Base-by-base conservation (phyloP, 192 early-diverging fungal species). In the Linnemannia schmuckeri region DNA sequence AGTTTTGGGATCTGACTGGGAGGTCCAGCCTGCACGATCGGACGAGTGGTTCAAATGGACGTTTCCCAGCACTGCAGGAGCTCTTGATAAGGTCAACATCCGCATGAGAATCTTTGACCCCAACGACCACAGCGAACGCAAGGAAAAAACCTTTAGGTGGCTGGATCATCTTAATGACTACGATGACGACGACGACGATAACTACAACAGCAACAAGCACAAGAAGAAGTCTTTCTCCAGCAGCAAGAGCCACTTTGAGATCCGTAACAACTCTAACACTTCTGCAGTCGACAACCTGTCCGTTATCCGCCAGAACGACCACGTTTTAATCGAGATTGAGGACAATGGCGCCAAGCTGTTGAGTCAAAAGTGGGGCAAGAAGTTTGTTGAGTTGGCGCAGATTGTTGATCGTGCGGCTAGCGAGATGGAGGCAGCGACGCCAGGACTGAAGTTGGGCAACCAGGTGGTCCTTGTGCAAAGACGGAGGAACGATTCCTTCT, bases 41-140 rank as follows among this genome's bases (percentile, higher is more conserved):
- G 63, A 81, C 17, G 85, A 87, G 76, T 87, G 85, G 85, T 87
- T 87, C 76, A 76, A 57, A 5, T 87, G 85, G 85, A 47, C 33
- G 49, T 87, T 81, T 35, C 85, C 85, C 7, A 24, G 46, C 8
- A 70, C 76, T 54, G 27, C 44, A 30, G 70, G 35, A 4, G 63
- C 70, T 1, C 40, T 78, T 0, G 85, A 87, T 27, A 87, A 54
- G 76, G 35, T 81, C 72, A 78, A 57, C 15, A 75, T 87, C 44
- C 85, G 85, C 2, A 42, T 87, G 76, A 76, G 61, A 10, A 72
- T 87, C 12, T 87, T 87, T 81, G 79, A 87, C 76, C 71, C 79
- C 13, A 63, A 81, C 15, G 80, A 87, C 13, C 33, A 70, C 3
- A 87, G 80, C 35, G 80, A 55, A 0, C 66, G 72, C 73, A 81